These are phyloP conservation scores for Cicer chorassanicum DNA, from an alignment of 306 rosid species.

Conservation along the genomic window DNA sequence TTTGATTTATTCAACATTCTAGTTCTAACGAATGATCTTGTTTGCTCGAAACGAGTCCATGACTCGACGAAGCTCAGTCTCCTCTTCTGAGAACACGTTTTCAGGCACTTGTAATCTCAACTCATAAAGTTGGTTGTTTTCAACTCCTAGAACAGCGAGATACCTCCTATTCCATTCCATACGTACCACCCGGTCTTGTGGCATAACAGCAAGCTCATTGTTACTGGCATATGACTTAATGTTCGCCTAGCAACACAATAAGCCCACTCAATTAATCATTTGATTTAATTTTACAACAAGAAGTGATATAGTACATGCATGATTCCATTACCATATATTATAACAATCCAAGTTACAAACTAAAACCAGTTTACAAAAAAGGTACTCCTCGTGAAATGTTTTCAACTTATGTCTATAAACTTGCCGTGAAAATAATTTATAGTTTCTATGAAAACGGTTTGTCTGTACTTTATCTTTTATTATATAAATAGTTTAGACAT, in stretches of 20 bases:
- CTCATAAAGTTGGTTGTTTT: slow-evolving; percentile 87
- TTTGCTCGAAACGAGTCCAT: slow-evolving; percentile 93
- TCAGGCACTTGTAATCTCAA: slow-evolving; percentile 90
- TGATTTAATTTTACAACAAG: not conserved
- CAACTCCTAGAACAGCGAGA: slow-evolving; percentile 94
- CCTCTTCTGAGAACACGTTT: slow-evolving; percentile 79
- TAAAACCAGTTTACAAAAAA: not conserved
- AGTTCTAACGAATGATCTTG: slow-evolving; percentile 56
- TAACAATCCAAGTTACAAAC: no score
- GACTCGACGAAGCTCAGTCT: slow-evolving; percentile 73
- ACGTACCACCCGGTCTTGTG: slow-evolving; percentile 79
- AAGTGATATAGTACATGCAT: not conserved
- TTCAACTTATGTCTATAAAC: no score
- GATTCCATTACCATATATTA: no score
- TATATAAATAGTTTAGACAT: no score
- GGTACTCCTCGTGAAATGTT: no score
- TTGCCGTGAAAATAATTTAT: no score
- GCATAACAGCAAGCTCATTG: slow-evolving; percentile 96
- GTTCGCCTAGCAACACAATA: slow-evolving; percentile 67
- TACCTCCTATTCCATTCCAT: slow-evolving; percentile 92
- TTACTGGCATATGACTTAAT: slow-evolving; percentile 91
- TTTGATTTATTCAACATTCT: not conserved
- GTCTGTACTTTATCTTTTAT: no score
- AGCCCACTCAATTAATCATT: not conserved
- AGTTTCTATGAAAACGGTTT: no score